Conservation (phyloP, 192 early-diverging fungal genomes). For the Mortierella alpina region DNA sequence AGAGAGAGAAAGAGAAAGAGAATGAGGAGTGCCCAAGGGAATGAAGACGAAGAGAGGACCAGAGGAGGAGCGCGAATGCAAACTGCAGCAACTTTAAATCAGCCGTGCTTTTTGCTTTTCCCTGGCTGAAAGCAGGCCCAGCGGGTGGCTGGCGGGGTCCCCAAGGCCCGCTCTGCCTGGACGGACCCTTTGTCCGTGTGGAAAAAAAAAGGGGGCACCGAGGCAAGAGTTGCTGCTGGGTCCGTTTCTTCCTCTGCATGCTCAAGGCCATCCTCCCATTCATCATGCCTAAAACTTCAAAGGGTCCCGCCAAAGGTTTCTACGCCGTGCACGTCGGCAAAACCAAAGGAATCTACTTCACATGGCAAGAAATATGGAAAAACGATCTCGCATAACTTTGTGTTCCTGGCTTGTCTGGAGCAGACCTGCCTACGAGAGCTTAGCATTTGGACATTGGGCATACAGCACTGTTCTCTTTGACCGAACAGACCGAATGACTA, state of each 20-base stretch:
- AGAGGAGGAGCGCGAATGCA: background rate
- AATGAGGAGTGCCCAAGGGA: background rate
- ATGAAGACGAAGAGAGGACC: background rate
- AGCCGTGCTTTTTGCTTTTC: too few relatives aligned
- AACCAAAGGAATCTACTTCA: slow-evolving; percentile 53
- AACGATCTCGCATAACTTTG: too few relatives aligned
- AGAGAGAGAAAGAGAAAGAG: background rate
- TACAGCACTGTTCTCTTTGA: background rate
- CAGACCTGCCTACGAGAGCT: too few relatives aligned
- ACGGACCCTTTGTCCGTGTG: background rate
- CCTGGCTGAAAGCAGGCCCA: too few relatives aligned
- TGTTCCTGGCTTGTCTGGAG: background rate
- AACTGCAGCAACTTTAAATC: too few relatives aligned
- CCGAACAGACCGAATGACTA: background rate
- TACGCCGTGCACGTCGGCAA: slow-evolving; percentile 63
- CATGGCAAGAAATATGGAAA: slow-evolving; percentile 37
- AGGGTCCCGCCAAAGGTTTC: slow-evolving; percentile 33
- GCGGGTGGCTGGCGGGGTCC: too few relatives aligned
- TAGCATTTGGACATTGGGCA: background rate
- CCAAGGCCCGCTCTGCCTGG: background rate
- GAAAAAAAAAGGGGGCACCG: background rate
- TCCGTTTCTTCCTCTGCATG: slow-evolving; percentile 17
- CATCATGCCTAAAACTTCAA: slow-evolving; percentile 40
- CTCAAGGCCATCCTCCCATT: slow-evolving; percentile 9
- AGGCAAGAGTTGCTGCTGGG: too few relatives aligned